Conservation (phyloP, 495 filamentous ascomycete genomes). For the Delitschia confertaspora region DNA sequence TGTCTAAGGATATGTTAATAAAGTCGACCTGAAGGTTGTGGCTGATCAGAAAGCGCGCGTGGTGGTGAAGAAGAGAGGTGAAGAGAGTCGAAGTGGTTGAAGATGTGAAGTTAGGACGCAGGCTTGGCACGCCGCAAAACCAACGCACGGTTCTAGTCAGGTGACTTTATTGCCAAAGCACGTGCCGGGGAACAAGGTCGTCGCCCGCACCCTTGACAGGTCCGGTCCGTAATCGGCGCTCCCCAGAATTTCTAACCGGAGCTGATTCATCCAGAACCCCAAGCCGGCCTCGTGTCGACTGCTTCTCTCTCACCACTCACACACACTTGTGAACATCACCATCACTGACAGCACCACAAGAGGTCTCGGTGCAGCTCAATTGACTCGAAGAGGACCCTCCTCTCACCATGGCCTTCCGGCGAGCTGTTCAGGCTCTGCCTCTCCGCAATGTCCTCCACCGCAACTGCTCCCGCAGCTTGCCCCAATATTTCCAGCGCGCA, state of each 20-base stretch:
- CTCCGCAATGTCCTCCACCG: conserved; percentile 11
- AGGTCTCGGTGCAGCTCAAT: too few species aligned
- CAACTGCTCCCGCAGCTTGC: not conserved
- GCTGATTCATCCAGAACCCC: conserved; percentile 7
- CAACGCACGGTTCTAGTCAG: too few species aligned
- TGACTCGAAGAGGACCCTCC: conserved; percentile 6
- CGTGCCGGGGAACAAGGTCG: too few species aligned
- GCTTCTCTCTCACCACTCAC: not conserved
- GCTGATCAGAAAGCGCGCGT: too few species aligned
- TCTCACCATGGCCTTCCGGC: conserved; percentile 34
- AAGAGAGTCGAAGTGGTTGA: too few species aligned
- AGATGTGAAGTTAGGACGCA: too few species aligned
- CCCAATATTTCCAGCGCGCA: conserved; percentile 23
- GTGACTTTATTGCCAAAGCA: too few species aligned
- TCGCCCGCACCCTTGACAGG: too few species aligned
- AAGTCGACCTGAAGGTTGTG: conserved; percentile 17
- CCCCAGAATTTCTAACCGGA: conserved; percentile 6
- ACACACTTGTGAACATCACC: not conserved
- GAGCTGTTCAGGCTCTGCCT: conserved; percentile 32
- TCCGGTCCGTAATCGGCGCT: not conserved
- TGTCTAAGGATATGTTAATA: not conserved
- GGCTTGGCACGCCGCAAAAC: too few species aligned
- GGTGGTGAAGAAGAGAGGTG: too few species aligned
- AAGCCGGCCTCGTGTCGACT: not conserved
- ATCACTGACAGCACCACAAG: too few species aligned